Evolutionary conservation across 306 rosid species (phyloP).

Genomic region (Vachellia collinsii): DNA sequence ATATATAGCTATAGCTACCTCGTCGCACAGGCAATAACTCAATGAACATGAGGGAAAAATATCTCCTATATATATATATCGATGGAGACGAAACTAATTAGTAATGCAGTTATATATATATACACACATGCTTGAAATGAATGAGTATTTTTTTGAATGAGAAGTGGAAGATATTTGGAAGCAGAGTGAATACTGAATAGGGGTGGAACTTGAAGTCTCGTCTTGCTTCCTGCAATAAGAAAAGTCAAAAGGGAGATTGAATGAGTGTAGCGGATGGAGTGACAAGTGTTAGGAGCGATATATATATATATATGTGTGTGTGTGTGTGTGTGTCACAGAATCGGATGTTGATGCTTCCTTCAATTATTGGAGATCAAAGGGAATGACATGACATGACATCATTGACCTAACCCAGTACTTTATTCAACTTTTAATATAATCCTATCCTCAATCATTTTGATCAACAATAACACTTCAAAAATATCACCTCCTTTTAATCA

Average conservation of each 20-base stretch:
- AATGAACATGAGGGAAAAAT: too few relatives aligned
- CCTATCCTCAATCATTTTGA: constrained; percentile 4
- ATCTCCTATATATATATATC: too few relatives aligned
- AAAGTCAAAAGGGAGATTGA: constrained; percentile 26
- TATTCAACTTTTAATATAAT: constrained; percentile 17
- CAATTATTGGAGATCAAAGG: constrained; percentile 27
- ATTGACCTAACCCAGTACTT: constrained; percentile 37
- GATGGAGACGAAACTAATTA: neutral
- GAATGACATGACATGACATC: constrained; percentile 39
- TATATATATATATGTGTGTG: too few relatives aligned
- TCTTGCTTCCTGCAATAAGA: neutral
- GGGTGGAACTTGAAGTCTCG: neutral
- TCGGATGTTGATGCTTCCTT: neutral
- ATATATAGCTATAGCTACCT: too few relatives aligned
- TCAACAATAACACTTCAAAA: too few relatives aligned
- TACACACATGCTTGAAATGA: neutral
- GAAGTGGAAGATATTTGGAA: neutral
- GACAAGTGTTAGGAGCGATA: constrained; percentile 37
- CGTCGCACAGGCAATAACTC: too few relatives aligned
- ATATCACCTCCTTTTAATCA: too few relatives aligned
- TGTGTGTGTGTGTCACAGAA: too few relatives aligned
- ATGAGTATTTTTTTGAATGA: neutral
- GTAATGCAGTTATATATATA: neutral
- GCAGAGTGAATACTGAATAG: neutral
- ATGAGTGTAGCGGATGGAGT: neutral